A percentile compares a stretch with the other conserved stretches of the same genome.
Evolutionary conservation across 805 yeast species (phyloP).

Genomic region (Candida namnaoensis): DNA sequence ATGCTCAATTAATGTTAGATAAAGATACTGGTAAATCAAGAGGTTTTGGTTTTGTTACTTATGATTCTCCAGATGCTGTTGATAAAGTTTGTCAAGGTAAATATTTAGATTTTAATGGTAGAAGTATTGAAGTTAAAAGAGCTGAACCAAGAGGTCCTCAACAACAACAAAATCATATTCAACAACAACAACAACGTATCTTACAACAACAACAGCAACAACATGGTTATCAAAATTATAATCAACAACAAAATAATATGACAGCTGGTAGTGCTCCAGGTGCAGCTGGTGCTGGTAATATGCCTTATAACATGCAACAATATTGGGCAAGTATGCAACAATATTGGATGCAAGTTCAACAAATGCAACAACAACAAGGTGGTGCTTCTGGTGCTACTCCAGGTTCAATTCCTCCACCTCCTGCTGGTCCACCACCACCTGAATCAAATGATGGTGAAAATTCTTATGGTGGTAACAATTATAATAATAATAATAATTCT

Average conservation of each 20-base stretch:
- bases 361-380: constrained; percentile 16
- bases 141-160: constrained; percentile 79
- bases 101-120: constrained; percentile 78
- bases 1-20: constrained; percentile 95
- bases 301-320: constrained; percentile 33
- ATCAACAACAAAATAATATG: constrained; percentile 6
- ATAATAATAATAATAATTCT: constrained; percentile 5
- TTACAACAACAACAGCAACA: constrained; percentile 15
- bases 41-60: constrained; percentile 96
- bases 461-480: constrained; percentile 5
- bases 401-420: constrained; percentile 5
- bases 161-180: constrained; percentile 26
- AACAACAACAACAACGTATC: constrained; percentile 18
- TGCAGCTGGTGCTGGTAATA: constrained; percentile 13
- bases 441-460: not conserved
- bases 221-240: not conserved
- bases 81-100: constrained; percentile 79
- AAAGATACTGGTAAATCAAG: constrained; percentile 95
- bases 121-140: constrained; percentile 74
- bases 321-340: constrained; percentile 57
- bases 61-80: constrained; percentile 90
- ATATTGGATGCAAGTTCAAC: constrained; percentile 54
- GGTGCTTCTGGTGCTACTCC: constrained; percentile 6
- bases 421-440: constrained; percentile 14
- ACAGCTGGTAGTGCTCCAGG: constrained; percentile 11